Evolutionary conservation across 352 stramenopile genomes (phyloP).

Genomic region (Phytophthora macrochlamydospora): DNA sequence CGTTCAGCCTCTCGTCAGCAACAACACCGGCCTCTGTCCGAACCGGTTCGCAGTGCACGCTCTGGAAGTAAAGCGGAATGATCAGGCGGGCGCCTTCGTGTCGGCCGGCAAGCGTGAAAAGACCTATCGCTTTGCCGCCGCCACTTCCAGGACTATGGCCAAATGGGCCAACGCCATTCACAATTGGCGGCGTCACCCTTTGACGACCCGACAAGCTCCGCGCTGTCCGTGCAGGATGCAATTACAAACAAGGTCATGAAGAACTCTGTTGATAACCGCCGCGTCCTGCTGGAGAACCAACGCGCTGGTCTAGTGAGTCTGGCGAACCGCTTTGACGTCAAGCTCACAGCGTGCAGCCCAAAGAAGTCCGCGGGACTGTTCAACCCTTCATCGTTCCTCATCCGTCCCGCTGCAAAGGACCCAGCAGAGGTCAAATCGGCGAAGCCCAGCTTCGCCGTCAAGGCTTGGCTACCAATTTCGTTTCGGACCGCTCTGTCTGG

Average conservation of each 20-base stretch:
- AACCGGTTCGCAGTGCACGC: slow-evolving; percentile 70
- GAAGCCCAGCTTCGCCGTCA: slow-evolving; percentile 28
- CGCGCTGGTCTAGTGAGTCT: slow-evolving; percentile 31
- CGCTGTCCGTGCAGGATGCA: slow-evolving; percentile 34
- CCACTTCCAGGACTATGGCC: slow-evolving; percentile 57
- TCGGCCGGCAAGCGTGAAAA: slow-evolving; percentile 36
- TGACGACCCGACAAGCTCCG: slow-evolving; percentile 46
- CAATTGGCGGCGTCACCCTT: slow-evolving; percentile 77
- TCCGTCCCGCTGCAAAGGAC: slow-evolving; percentile 16
- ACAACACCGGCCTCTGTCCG: slow-evolving; percentile 53
- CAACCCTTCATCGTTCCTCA: slow-evolving; percentile 19
- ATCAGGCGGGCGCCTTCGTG: slow-evolving; percentile 51
- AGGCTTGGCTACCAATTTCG: slow-evolving; percentile 44
- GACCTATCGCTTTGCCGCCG: slow-evolving; percentile 55
- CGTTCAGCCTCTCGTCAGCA: slow-evolving; percentile 46
- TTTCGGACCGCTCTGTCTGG: slow-evolving; percentile 26
- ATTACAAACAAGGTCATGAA: slow-evolving; percentile 24
- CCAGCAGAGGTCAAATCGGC: slow-evolving; percentile 19
- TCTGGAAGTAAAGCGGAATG: slow-evolving; percentile 55
- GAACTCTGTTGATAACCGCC: slow-evolving; percentile 15
- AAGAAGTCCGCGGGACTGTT: slow-evolving; percentile 27
- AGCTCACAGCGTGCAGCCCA: slow-evolving; percentile 18
- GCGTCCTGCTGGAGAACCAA: slow-evolving; percentile 30
- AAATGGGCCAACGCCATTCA: slow-evolving; percentile 73
- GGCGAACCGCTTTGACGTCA: slow-evolving; percentile 59